These are phyloP conservation scores for Crucihimalaya himalaica DNA, from an alignment of 345 rosid genomes.

Conservation along the genomic window DNA sequence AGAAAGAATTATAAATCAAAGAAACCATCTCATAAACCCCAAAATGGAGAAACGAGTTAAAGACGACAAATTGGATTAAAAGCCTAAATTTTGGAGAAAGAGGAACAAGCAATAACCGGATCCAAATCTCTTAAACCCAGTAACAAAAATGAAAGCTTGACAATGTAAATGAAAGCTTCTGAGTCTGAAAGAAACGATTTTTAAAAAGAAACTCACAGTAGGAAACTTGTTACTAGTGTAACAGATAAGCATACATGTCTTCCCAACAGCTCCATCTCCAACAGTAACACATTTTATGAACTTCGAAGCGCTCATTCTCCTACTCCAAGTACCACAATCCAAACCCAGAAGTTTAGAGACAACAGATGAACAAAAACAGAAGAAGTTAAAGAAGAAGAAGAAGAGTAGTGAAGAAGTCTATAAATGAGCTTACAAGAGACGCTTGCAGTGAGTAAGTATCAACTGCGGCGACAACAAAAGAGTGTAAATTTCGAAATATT, in stretches of 20 bases:
- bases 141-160: constrained; percentile 19
- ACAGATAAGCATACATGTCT: constrained; percentile 99
- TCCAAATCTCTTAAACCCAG: constrained; percentile 13
- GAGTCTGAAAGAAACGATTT: not conserved
- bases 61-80: not conserved
- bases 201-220: constrained; percentile 53
- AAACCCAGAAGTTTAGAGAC: constrained; percentile 26
- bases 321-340: not conserved
- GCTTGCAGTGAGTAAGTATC: constrained; percentile 20
- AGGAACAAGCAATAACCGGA: not conserved
- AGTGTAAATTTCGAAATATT: constrained; percentile 26
- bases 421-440: constrained; percentile 31
- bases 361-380: not conserved
- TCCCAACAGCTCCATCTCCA: constrained; percentile 99
- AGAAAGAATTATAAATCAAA: not conserved
- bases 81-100: not conserved
- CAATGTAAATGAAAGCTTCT: not conserved
- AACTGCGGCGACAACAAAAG: constrained; percentile 17
- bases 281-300: constrained; percentile 99
- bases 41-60: not conserved
- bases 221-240: constrained; percentile 99
- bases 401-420: constrained; percentile 22
- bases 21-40: not conserved
- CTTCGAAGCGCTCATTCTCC: constrained; percentile 88
- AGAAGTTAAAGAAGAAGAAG: constrained; percentile 22